These are phyloP conservation scores for Amauroascus niger DNA, from an alignment of 2,329 filamentous ascomycete genomes.

Conservation along the genomic window DNA sequence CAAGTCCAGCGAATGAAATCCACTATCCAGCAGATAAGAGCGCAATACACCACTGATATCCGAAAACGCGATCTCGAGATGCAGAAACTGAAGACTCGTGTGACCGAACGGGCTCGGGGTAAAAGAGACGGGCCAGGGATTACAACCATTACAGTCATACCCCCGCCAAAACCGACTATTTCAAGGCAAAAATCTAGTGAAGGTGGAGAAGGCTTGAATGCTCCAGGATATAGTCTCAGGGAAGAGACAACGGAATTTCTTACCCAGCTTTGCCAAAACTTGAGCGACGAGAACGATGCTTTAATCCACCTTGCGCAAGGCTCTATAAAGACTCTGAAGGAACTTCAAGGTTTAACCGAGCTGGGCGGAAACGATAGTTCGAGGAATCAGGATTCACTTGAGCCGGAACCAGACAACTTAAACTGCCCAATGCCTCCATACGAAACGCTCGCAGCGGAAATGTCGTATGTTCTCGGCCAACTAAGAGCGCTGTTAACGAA, in stretches of 20 bases:
- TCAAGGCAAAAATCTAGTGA: constrained; percentile 18
- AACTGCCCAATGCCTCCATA: constrained; percentile 42
- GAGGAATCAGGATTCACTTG: constrained; percentile 22
- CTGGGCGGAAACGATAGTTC: constrained; percentile 20
- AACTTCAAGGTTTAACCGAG: constrained; percentile 44
- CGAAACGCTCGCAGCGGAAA: constrained; percentile 59
- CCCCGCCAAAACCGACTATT: constrained; percentile 29
- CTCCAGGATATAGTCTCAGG: constrained; percentile 58
- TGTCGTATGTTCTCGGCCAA: constrained; percentile 69
- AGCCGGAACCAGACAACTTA: constrained; percentile 13
- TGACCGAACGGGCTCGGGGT: constrained; percentile 59
- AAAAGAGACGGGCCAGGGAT: constrained; percentile 43
- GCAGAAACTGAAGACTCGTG: constrained; percentile 76
- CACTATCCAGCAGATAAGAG: constrained; percentile 70
- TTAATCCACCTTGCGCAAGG: constrained; percentile 62
- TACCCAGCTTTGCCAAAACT: constrained; percentile 66
- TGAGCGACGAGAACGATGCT: constrained; percentile 87
- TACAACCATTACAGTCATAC: constrained; percentile 42
- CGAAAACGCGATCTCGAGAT: constrained; percentile 84
- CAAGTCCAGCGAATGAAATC: constrained; percentile 71
- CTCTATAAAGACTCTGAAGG: constrained; percentile 60
- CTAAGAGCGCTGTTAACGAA: constrained; percentile 80
- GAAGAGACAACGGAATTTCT: constrained; percentile 87
- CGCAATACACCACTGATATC: constrained; percentile 81
- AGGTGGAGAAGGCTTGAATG: constrained; percentile 40